Evolutionary conservation across 441 rosid species (phyloP).

Genomic region (Adansonia gregorii): DNA sequence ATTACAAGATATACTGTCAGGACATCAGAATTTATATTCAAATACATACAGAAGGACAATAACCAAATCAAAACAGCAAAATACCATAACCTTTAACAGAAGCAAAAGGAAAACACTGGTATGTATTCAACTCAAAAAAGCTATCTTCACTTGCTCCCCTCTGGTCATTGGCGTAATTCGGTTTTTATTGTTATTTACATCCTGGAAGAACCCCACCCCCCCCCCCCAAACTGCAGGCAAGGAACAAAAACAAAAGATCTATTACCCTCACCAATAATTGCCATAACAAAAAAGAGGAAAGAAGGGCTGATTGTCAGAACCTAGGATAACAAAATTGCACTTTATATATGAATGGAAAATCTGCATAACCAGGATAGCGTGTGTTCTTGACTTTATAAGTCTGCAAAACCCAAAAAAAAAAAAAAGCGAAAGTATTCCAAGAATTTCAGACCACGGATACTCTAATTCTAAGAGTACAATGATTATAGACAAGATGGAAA

Average conservation of each 20-base stretch:
- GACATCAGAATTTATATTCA: too few species aligned
- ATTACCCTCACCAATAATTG: conserved; percentile 8
- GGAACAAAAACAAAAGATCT: conserved; percentile 26
- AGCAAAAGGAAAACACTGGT: not conserved
- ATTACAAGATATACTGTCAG: too few species aligned
- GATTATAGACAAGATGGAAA: not conserved
- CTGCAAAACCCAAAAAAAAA: conserved; percentile 47
- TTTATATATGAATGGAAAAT: conserved; percentile 89
- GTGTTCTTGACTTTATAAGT: conserved; percentile 87
- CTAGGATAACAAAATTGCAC: conserved; percentile 82
- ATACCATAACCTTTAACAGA: too few species aligned
- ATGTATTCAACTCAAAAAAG: not conserved
- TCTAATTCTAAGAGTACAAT: not conserved
- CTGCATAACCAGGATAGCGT: conserved; percentile 96
- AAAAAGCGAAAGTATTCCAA: conserved; percentile 5
- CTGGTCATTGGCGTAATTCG: conserved; percentile 84
- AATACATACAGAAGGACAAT: too few species aligned
- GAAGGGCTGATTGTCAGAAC: conserved; percentile 43
- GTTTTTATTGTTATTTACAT: conserved; percentile 57
- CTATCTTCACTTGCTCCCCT: conserved; percentile 97
- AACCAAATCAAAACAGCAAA: too few species aligned
- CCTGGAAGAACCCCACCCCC: conserved; percentile 41
- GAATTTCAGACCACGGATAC: conserved; percentile 13
- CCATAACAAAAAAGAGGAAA: conserved; percentile 21
- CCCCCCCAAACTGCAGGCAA: too few species aligned